Evolutionary conservation across 2,329 filamentous ascomycete genomes (phyloP).

Genomic region (Aspergillus thermomutatus): DNA sequence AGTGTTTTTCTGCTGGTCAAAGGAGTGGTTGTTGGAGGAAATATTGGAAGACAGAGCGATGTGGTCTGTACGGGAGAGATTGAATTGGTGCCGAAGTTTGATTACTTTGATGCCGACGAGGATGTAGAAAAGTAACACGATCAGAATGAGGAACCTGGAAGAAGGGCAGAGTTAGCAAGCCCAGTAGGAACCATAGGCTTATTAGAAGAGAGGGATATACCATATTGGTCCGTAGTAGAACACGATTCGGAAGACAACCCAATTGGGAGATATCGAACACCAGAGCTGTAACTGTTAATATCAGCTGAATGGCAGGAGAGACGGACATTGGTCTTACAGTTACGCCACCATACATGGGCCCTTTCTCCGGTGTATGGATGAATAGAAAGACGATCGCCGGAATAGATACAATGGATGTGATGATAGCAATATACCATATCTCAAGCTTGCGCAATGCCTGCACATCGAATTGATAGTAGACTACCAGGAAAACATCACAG

Average conservation of each 20-base stretch:
- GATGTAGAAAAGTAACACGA: conserved; percentile 20
- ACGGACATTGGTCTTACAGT: conserved; percentile 22
- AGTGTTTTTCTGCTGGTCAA: no score
- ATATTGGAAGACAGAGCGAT: conserved; percentile 23
- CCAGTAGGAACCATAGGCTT: neutral
- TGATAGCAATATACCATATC: conserved; percentile 27
- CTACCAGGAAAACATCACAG: conserved; percentile 35
- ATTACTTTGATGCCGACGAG: conserved; percentile 33
- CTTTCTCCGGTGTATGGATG: conserved; percentile 27
- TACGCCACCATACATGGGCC: conserved; percentile 36
- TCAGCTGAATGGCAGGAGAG: neutral
- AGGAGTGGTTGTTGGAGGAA: conserved; percentile 10
- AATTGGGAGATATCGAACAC: conserved; percentile 37
- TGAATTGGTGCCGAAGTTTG: conserved; percentile 30
- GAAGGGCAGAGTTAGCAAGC: neutral
- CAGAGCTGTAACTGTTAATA: conserved; percentile 25
- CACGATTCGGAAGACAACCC: conserved; percentile 34
- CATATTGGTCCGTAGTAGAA: conserved; percentile 38
- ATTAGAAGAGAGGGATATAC: conserved; percentile 13
- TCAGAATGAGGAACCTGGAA: conserved; percentile 27
- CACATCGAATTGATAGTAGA: conserved; percentile 34
- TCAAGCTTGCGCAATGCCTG: conserved; percentile 31
- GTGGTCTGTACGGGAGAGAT: conserved; percentile 25
- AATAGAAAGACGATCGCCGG: conserved; percentile 36
- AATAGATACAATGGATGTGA: conserved; percentile 31